Conservation (phyloP, 2,329 filamentous ascomycete genomes). For the Ophiostoma novo-ulmi region DNA sequence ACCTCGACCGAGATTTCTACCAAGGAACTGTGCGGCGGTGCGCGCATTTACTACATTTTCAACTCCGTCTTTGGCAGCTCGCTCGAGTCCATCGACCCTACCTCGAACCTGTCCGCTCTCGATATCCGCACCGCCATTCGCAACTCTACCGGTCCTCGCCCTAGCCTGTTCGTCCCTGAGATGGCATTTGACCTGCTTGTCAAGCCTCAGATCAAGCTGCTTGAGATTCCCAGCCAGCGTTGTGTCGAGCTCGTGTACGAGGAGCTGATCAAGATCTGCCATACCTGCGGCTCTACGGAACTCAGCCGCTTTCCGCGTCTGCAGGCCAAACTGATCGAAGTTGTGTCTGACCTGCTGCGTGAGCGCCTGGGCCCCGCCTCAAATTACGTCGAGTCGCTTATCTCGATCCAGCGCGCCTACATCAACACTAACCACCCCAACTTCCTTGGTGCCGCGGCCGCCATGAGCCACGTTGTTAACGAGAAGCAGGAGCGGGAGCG, state of each 20-base stretch:
- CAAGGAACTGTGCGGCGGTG: slow-evolving; percentile 92
- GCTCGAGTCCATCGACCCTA: slow-evolving; percentile 92
- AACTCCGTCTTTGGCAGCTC: slow-evolving; percentile 98
- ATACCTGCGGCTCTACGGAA: slow-evolving; percentile 94
- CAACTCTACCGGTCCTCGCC: slow-evolving; percentile 92
- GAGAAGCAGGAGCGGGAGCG: slow-evolving; percentile 93
- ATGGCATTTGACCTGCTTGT: slow-evolving; percentile 96
- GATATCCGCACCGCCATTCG: slow-evolving; percentile 97
- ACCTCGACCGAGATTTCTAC: slow-evolving; percentile 98
- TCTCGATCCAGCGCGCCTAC: slow-evolving; percentile 94
- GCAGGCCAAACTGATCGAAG: slow-evolving; percentile 95
- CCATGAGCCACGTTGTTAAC: slow-evolving; percentile 94
- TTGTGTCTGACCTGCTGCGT: slow-evolving; percentile 89
- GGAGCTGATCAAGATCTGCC: slow-evolving; percentile 98
- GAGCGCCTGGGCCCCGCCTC: slow-evolving; percentile 88
- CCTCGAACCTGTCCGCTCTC: slow-evolving; percentile 84
- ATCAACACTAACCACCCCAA: slow-evolving; percentile 99
- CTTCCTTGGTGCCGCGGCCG: slow-evolving; percentile 91
- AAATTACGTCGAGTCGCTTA: slow-evolving; percentile 89
- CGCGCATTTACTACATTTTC: slow-evolving; percentile 97
- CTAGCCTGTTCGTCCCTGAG: slow-evolving; percentile 94
- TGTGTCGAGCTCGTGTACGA: slow-evolving; percentile 98
- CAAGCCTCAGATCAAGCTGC: slow-evolving; percentile 95
- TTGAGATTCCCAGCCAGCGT: slow-evolving; percentile 90
- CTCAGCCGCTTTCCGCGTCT: slow-evolving; percentile 85